Evolutionary conservation across 208 protist genomes (phyloP).

Genomic region (Leishmania lainsoni): DNA sequence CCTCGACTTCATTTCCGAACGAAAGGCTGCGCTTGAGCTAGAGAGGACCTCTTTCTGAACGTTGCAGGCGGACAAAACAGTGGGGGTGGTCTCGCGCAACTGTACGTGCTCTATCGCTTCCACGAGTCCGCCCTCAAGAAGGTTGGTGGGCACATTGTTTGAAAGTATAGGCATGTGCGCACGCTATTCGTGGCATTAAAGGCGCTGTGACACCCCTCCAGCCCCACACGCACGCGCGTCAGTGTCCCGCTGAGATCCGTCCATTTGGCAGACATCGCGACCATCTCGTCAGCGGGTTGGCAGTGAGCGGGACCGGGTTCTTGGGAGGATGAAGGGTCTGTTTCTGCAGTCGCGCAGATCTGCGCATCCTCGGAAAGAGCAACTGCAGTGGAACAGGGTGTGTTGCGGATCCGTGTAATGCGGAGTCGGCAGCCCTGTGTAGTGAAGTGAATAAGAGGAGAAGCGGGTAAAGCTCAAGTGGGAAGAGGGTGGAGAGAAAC

Average conservation of each 20-base stretch:
- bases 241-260: constrained; percentile 21
- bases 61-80: too few relatives aligned
- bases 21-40: not conserved
- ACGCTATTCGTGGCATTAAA: constrained; percentile 91
- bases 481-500: not conserved
- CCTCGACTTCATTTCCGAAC: not conserved
- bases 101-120: constrained; percentile 68
- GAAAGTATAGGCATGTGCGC: constrained; percentile 80
- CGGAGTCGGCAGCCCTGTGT: not conserved
- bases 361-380: not conserved
- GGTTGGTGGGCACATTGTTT: constrained; percentile 51
- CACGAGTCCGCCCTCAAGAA: constrained; percentile 56
- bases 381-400: not conserved
- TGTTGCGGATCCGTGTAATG: not conserved
- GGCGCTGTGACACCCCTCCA: constrained; percentile 80
- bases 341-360: constrained; percentile 10
- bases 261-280: constrained; percentile 50
- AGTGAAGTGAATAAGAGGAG: not conserved
- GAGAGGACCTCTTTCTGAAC: not conserved
- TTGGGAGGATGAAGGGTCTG: constrained; percentile 62
- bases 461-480: not conserved
- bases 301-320: constrained; percentile 27
- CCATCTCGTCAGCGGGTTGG: constrained; percentile 81
- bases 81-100: constrained; percentile 6
- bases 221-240: constrained; percentile 42